Evolutionary conservation across 75 land plant species (phyloP), one percentile per base, ranked within the genome.

Genomic region (Gnetum montanum): DNA sequence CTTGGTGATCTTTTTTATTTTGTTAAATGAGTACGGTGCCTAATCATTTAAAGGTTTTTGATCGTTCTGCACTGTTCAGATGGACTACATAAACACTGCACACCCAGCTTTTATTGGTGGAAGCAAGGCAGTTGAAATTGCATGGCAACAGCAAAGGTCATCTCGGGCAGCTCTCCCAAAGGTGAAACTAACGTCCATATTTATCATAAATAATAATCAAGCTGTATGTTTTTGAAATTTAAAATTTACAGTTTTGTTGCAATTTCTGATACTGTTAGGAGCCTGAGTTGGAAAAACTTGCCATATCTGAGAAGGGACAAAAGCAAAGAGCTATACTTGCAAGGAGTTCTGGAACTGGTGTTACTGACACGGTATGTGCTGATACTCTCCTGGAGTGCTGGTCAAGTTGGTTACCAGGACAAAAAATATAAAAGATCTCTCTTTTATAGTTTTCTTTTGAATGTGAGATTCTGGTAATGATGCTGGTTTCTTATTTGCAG

Each of bases 21-120:
- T n/a, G n/a, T n/a, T n/a, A n/a, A n/a, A n/a, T n/a, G n/a, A n/a
- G n/a, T n/a, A n/a, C n/a, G n/a, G n/a, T n/a, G n/a, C n/a, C n/a
- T n/a, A n/a, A n/a, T n/a, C n/a, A n/a, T n/a, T n/a, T n/a, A n/a
- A n/a, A n/a, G n/a, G n/a, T n/a, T n/a, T n/a, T n/a, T n/a, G n/a
- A n/a, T n/a, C n/a, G n/a, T n/a, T n/a, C n/a, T n/a, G n/a, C n/a
- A n/a, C n/a, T n/a, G n/a, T 62, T 43, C 61, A 94, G 96, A 94
- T 90, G 98, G 96, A 94, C 64, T 94, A 89, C 52, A 94, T 94
- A 69, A 94, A 94, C 48, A 94, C 98, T 60, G 89, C 98, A 31
- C 98, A 94, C 48, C 91, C 98, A 52, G 74, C 71, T 40, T 94
- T 94, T 57, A 64, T 94, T 70, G 98, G 96, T 48, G 98, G 98